Conservation (phyloP, 495 filamentous ascomycete genomes). For the Collariella sp. region DNA sequence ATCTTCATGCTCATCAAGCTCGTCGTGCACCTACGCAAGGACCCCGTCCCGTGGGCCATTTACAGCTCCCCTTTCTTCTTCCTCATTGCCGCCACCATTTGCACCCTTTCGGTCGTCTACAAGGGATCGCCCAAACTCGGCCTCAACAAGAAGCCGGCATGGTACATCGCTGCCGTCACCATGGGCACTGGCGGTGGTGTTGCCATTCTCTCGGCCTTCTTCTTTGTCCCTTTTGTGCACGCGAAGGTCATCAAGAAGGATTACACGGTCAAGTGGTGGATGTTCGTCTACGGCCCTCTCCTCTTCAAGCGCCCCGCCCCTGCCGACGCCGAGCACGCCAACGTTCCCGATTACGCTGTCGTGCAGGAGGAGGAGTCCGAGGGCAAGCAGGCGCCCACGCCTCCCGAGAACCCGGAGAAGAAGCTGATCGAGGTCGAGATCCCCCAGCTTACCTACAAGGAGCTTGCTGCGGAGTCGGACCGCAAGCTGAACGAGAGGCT, state of each 20-base stretch:
- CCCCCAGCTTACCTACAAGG: conserved; percentile 43
- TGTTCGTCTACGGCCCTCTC: conserved; percentile 49
- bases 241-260: conserved; percentile 52
- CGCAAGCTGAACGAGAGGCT: conserved; percentile 46
- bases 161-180: conserved; percentile 46
- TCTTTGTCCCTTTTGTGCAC: conserved; percentile 58
- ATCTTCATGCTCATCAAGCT: conserved; percentile 59
- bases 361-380: conserved; percentile 42
- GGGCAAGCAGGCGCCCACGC: conserved; percentile 18
- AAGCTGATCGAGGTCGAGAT: conserved; percentile 34
- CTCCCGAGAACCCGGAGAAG: conserved; percentile 35
- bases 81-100: conserved; percentile 49
- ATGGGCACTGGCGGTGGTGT: conserved; percentile 50
- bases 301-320: conserved; percentile 44
- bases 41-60: conserved; percentile 52
- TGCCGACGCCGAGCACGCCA: conserved; percentile 26
- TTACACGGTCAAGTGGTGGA: conserved; percentile 47
- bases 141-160: conserved; percentile 40
- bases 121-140: conserved; percentile 39
- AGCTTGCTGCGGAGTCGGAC: conserved; percentile 45
- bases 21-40: conserved; percentile 49
- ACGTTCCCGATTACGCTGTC: conserved; percentile 46
- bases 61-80: conserved; percentile 53
- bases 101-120: conserved; percentile 58
- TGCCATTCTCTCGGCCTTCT: conserved; percentile 43